Evolutionary conservation across 176 grass and related monocot genomes (phyloP).

Genomic region (Elymus sibiricus): DNA sequence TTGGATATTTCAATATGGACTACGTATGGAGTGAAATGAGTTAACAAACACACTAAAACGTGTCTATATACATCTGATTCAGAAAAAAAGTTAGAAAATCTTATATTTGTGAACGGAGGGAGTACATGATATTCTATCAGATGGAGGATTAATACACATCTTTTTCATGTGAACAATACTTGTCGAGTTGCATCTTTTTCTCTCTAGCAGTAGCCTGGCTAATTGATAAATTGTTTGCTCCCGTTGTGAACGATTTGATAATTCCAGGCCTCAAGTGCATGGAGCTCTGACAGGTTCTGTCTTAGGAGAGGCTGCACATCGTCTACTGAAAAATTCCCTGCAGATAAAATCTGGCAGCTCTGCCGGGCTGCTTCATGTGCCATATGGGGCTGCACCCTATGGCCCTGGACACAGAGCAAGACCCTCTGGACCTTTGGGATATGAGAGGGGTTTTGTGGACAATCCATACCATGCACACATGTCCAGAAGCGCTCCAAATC

Average conservation of each 20-base stretch:
- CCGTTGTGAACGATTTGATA: conserved; percentile 8
- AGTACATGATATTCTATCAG: conserved; percentile 2
- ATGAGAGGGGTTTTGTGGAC: conserved; percentile 63
- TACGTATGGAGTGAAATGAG: no score
- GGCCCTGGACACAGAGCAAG: conserved; percentile 41
- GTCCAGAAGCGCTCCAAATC: conserved; percentile 55
- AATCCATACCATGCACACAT: conserved; percentile 29
- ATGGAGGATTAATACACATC: conserved; percentile 20
- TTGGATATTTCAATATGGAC: no score
- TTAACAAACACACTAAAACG: no score
- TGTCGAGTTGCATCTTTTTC: not conserved
- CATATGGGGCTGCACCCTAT: conserved; percentile 51
- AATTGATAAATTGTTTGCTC: not conserved
- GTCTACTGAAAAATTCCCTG: conserved; percentile 89
- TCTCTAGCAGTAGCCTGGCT: conserved; percentile 1
- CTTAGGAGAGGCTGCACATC: conserved; percentile 86
- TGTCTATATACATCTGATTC: no score
- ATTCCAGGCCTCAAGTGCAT: conserved; percentile 72
- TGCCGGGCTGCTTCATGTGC: conserved; percentile 58
- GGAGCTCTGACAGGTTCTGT: conserved; percentile 82
- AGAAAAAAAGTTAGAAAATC: no score
- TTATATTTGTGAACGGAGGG: no score
- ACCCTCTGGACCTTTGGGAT: conserved; percentile 63
- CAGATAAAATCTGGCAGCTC: conserved; percentile 67
- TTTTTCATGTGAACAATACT: conserved; percentile 10